Conservation (phyloP, 2,329 filamentous ascomycete genomes). For the Escovopsis sp. region DNA sequence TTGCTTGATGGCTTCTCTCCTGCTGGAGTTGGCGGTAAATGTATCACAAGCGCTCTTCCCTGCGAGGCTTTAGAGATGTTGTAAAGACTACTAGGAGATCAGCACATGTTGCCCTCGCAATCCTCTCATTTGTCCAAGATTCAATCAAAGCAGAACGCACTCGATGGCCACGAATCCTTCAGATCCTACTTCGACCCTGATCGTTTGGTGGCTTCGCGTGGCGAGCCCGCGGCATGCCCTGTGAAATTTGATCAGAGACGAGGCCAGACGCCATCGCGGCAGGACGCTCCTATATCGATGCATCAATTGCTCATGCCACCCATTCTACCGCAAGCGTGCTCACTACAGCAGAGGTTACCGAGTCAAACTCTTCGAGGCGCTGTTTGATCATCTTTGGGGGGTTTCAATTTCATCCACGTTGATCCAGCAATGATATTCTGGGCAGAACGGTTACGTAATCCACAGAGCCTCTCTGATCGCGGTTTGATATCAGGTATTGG, state of each 20-base stretch:
- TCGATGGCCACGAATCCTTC: slow-evolving; percentile 35
- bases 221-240: neutral
- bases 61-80: slow-evolving; percentile 25
- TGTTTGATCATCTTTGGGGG: no score
- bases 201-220: slow-evolving; percentile 15
- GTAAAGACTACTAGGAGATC: slow-evolving; percentile 28
- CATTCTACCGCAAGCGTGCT: no score
- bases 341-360: no score
- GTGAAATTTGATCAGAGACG: neutral
- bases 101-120: neutral
- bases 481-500: no score
- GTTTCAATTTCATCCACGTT: no score
- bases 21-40: slow-evolving; percentile 36
- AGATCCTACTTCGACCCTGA: slow-evolving; percentile 33
- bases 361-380: no score
- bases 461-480: no score
- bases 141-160: slow-evolving; percentile 19
- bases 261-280: no score
- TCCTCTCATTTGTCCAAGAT: neutral
- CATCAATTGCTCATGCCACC: no score
- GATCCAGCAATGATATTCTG: no score
- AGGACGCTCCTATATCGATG: no score
- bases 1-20: slow-evolving; percentile 11
- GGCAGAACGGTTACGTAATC: no score
- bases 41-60: slow-evolving; percentile 34